Evolutionary conservation across 306 rosid genomes (phyloP), one percentile per base, ranked within the genome.

Genomic region (Begonia masoniana): DNA sequence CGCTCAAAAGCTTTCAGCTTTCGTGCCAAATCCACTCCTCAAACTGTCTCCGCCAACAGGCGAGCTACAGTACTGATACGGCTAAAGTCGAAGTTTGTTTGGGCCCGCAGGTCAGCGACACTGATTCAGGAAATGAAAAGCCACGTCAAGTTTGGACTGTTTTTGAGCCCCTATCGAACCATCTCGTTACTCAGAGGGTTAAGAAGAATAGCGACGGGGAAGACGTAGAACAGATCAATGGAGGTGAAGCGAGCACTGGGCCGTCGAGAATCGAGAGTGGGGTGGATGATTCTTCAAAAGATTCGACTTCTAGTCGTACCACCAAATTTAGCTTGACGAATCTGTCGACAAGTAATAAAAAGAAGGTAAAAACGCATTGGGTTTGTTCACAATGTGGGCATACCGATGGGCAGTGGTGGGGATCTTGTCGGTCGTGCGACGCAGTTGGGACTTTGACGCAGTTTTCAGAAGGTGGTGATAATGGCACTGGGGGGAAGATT

Each of bases 331-430:
- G 55, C 48, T 12, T 47, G 47, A 51, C 52, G 59, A 60, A 39
- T 10, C 35, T 41, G 2, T 39, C 26, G 17, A 72, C 71, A 54
- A 70, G 9, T 16, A 82, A 50, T 72, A 78, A 65, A 59, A 55
- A 56, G 49, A 76, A 62, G 54, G 82, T 65, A 46, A 85, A 68
- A 63, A 31, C 62, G 36, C 59, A 62, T 21, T 91, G 91, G 91
- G 92, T 91, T 41, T 91, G 97, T 68, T 7, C 52, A 3, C 36
- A 51, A 55, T 91, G 97, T 46, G 97, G 97, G 36, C 41, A 78
- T 58, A 15, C 69, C 1, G 16, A 71, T 8, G 84, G 84, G 42
- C 75, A 81, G 66, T 91, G 97, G 97, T 78, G 82, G 85, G 97
- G 95, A 0, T 46, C 54, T 45, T 91, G 97, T 65, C 74, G 75